Evolutionary conservation across 257 asterid species (phyloP).

Genomic region (Leonotis leonurus): DNA sequence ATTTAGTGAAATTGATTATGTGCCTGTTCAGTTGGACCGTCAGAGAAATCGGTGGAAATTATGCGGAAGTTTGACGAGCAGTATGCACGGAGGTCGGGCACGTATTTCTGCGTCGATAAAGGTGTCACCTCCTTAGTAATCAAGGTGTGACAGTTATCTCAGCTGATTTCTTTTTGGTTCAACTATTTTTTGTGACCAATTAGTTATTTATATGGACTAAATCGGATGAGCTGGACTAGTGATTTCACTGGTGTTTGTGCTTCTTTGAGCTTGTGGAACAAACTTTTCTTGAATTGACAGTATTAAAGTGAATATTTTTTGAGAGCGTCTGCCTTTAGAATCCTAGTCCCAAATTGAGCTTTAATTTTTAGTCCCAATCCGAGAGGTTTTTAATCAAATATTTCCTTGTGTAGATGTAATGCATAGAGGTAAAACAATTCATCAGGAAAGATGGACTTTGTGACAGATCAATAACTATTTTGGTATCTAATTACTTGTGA

Average conservation of each 20-base stretch:
- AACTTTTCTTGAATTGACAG: background rate
- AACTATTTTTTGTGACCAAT: background rate
- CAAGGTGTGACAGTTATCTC: conserved; percentile 36
- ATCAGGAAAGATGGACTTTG: background rate
- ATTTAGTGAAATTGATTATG: background rate
- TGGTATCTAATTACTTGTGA: background rate
- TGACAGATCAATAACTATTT: background rate
- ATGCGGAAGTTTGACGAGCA: conserved; percentile 99
- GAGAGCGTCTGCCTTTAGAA: background rate
- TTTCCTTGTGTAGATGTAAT: conserved; percentile 3
- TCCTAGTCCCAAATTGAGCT: background rate
- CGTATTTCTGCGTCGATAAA: conserved; percentile 88
- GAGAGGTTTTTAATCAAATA: background rate
- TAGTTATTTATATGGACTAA: background rate
- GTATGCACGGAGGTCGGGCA: conserved; percentile 80
- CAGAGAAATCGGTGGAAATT: conserved; percentile 86
- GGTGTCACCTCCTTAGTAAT: conserved; percentile 85
- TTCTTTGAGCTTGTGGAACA: background rate
- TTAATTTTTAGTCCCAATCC: background rate
- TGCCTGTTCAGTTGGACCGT: conserved; percentile 56
- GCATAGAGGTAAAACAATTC: background rate
- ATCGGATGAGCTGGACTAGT: conserved; percentile 1
- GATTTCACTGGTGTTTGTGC: background rate
- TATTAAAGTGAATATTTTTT: background rate
- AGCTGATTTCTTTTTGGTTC: background rate